Base-by-base conservation (phyloP, 257 asterid genomes). In the Echites panduratus region DNA sequence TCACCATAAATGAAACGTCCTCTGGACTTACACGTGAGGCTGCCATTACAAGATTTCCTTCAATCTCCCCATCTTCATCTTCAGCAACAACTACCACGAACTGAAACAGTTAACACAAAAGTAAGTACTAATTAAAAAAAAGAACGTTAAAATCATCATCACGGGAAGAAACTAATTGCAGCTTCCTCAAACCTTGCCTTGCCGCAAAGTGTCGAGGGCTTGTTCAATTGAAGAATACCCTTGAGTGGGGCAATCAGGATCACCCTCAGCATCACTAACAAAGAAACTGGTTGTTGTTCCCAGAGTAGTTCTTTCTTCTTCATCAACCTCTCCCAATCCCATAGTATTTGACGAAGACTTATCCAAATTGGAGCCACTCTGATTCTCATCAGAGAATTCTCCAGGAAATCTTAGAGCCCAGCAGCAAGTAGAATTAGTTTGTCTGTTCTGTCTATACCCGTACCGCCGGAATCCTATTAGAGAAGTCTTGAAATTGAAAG, bases 221-320 rank as follows among this genome's bases (percentile, higher is more conserved):
- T 85, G 88, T 9, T 84, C 98, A 47, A 93, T 79, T 6, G 96
- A 79, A 56, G 93, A 83, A 84, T 80, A 93, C 2, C 97, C 96
- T 2, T 76, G 81, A 26, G 96, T 79, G 0, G 98, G 98, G 77
- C 93, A 77, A 79, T 90, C 97, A 35, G 98, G 98, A 79, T 93
- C 97, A 24, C 93, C 97, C 50, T 93, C 89, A 0, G 98, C 90
- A 75, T 93, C 98, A 70, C 98, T 90, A 6, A 87, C 95, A 64
- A 90, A 93, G 89, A 93, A 93, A 85, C 85, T 91, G 48, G 77
- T 61, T 45, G 89, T 86, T 77, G n/a, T n/a, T n/a, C 89, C 96
- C 7, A 82, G 90, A 32, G 91, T 86, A n/a, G 86, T 87, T 68
- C 4, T 40, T n/a, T n/a, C n/a, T n/a, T n/a, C n/a, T n/a, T n/a